Conservation (phyloP, 805 yeast species). For the Nakazawaea wickerhamii region DNA sequence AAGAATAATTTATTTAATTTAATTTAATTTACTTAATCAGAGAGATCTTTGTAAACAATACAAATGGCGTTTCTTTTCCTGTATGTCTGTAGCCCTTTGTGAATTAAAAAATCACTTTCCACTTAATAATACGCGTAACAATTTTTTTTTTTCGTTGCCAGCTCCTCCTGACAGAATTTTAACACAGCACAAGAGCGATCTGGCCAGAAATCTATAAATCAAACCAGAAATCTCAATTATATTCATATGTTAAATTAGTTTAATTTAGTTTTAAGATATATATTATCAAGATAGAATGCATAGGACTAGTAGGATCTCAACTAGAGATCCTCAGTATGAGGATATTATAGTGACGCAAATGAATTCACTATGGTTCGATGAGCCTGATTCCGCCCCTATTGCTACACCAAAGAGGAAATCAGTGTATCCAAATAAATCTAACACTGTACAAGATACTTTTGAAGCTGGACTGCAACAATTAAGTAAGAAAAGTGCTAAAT, state of each 20-base stretch:
- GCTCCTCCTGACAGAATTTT: too few relatives aligned
- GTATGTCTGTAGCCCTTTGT: too few relatives aligned
- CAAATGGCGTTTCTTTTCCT: neutral
- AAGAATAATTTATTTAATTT: neutral
- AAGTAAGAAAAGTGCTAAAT: constrained; percentile 4
- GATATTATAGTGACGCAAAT: constrained; percentile 9
- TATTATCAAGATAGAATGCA: neutral
- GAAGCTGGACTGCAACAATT: neutral
- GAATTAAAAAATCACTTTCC: too few relatives aligned
- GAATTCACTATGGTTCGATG: constrained; percentile 12
- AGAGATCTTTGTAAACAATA: neutral
- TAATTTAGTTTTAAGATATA: too few relatives aligned
- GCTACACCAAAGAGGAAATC: constrained; percentile 3
- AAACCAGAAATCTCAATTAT: too few relatives aligned
- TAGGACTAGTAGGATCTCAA: neutral
- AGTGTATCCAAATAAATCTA: neutral
- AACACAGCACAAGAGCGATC: too few relatives aligned
- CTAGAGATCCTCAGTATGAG: neutral
- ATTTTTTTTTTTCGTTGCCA: constrained; percentile 1
- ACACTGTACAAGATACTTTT: neutral
- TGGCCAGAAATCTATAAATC: too few relatives aligned
- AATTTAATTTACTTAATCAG: neutral
- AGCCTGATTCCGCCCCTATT: neutral
- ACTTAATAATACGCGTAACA: too few relatives aligned
- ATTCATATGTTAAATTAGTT: too few relatives aligned